phyloP scores from a whole-genome alignment of 2,329 filamentous ascomycete species.

The Aspergillus unguis region DNA sequence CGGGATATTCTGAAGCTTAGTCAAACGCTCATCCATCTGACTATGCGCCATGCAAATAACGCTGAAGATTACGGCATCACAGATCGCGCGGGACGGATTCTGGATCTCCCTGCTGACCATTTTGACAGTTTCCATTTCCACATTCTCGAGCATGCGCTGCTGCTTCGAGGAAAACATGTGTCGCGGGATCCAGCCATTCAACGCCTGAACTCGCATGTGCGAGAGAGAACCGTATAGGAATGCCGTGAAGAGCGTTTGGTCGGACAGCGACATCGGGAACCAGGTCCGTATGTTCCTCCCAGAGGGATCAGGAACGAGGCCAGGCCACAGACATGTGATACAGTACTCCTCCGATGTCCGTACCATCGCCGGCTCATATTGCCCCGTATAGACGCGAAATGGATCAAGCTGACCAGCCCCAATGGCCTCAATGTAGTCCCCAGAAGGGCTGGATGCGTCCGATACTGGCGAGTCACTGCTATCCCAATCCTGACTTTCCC shows the following conservation, averaged over 20 bases:
- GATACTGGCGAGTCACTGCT: neutral
- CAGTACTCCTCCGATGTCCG: constrained; percentile 27
- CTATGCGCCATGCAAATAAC: constrained; percentile 37
- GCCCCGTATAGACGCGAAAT: constrained; percentile 25
- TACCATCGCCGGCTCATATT: constrained; percentile 22
- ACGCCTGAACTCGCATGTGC: constrained; percentile 31
- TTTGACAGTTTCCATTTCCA: constrained; percentile 34
- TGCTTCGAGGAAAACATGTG: constrained; percentile 22
- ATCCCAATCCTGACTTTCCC: neutral
- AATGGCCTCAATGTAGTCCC: constrained; percentile 18
- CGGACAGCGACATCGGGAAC: constrained; percentile 30
- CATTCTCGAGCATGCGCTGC: constrained; percentile 23
- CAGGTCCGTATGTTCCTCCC: constrained; percentile 18
- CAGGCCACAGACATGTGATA: constrained; percentile 30
- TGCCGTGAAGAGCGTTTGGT: constrained; percentile 30
- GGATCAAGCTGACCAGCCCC: constrained; percentile 27
- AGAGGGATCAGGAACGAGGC: constrained; percentile 21
- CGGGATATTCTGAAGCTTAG: constrained; percentile 20
- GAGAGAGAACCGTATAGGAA: constrained; percentile 33
- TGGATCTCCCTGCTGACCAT: constrained; percentile 34
- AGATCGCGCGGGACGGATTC: constrained; percentile 29
- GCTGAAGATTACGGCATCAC: constrained; percentile 36
- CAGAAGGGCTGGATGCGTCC: constrained; percentile 3
- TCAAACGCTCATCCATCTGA: constrained; percentile 20
- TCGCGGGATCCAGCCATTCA: constrained; percentile 24